Evolutionary conservation across 305 asterid genomes (phyloP).

Genomic region (Rubia peregrina): DNA sequence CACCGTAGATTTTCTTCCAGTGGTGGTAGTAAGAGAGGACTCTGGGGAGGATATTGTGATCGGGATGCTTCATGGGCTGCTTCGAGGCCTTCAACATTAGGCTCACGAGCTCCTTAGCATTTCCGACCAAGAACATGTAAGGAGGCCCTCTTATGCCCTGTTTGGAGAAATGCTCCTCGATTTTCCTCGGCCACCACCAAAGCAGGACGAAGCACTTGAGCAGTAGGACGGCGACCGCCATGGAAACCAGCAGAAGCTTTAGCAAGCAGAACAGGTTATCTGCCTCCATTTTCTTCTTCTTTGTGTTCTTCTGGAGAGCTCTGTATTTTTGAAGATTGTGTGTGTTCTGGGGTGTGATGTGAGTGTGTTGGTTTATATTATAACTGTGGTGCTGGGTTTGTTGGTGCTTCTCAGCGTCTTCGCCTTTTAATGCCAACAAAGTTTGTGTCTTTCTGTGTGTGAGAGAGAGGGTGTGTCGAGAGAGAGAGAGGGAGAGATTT

Average conservation of each 20-base stretch:
- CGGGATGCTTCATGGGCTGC: constrained; percentile 29
- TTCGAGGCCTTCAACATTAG: constrained; percentile 38
- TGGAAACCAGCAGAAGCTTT: constrained; percentile 17
- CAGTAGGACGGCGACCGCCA: constrained; percentile 12
- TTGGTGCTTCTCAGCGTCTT: constrained; percentile 26
- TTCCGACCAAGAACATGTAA: constrained; percentile 36
- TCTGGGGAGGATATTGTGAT: constrained; percentile 38
- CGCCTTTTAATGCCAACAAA: constrained; percentile 42
- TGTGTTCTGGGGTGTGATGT: background rate
- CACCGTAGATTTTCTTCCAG: constrained; percentile 43
- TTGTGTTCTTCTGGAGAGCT: background rate
- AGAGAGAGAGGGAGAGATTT: constrained; percentile 23
- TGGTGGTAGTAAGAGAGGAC: constrained; percentile 42
- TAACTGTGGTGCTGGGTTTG: constrained; percentile 8
- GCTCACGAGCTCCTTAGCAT: constrained; percentile 41
- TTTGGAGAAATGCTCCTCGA: constrained; percentile 38
- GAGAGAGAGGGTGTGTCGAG: constrained; percentile 2
- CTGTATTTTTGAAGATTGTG: background rate
- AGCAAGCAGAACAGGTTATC: constrained; percentile 14
- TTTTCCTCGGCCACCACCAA: constrained; percentile 42
- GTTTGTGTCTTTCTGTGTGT: constrained; percentile 19
- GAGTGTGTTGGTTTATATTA: background rate
- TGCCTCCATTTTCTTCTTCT: constrained; percentile 13
- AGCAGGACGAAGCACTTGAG: constrained; percentile 21
- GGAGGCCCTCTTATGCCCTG: constrained; percentile 48